Percentiles rank a stretch among this genome's conserved stretches.
Conservation (phyloP, 1,284 basidiomycete genomes). For the Boletus putidus region DNA sequence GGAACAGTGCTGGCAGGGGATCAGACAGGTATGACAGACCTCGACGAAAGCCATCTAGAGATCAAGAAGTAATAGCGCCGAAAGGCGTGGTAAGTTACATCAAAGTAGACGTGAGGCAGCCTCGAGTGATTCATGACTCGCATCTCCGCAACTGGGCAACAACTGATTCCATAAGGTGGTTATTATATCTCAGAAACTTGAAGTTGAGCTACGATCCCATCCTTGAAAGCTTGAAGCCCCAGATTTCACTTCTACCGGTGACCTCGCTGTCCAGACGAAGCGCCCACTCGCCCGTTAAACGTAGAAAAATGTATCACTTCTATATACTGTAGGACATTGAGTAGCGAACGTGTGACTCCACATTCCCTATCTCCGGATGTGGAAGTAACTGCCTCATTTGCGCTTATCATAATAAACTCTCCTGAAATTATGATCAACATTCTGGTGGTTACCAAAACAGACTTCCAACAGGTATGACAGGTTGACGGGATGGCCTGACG, state of each 20-base stretch:
- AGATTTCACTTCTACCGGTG: not conserved
- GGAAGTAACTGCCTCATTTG: not conserved
- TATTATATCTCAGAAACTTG: too few relatives aligned
- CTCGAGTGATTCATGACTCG: not conserved
- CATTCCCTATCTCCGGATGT: too few relatives aligned
- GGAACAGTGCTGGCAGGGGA: not conserved
- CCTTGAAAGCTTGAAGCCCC: not conserved
- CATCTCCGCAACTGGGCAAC: too few relatives aligned
- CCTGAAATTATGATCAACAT: not conserved
- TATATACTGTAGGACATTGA: not conserved
- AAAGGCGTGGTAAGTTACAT: not conserved
- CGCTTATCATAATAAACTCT: too few relatives aligned
- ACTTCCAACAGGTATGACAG: not conserved
- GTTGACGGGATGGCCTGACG: not conserved
- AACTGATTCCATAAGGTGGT: too few relatives aligned
- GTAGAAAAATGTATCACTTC: too few relatives aligned
- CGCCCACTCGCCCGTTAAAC: not conserved
- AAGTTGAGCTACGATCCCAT: not conserved
- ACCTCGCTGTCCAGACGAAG: not conserved
- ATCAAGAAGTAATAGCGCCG: not conserved
- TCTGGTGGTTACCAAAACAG: not conserved
- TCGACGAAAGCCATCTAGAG: not conserved
- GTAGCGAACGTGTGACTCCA: too few relatives aligned
- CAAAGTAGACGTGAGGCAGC: constrained; percentile 1
- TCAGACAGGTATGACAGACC: not conserved